These are phyloP conservation scores for Rhodotorula glutinis DNA, from an alignment of 1,284 basidiomycete genomes.

Conservation along the genomic window DNA sequence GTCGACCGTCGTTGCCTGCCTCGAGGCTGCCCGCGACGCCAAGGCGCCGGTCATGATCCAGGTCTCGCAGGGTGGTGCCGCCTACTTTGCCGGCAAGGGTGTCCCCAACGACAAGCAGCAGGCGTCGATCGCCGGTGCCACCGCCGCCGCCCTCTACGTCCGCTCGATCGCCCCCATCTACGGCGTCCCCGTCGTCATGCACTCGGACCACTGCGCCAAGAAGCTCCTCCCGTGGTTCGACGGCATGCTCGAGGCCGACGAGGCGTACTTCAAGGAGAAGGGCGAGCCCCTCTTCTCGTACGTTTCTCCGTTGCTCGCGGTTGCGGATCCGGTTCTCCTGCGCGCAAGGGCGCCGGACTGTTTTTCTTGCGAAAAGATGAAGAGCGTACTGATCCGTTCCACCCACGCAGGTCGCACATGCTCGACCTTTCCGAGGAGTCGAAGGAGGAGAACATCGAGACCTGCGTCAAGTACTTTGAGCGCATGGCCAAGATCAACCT, in stretches of 20 bases:
- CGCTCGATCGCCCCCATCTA: slow-evolving; percentile 83
- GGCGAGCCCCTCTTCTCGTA: slow-evolving; percentile 86
- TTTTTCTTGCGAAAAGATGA: too few relatives aligned
- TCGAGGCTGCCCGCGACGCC: slow-evolving; percentile 84
- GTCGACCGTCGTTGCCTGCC: slow-evolving; percentile 77
- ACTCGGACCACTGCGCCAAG: slow-evolving; percentile 98
- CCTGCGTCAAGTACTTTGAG: slow-evolving; percentile 90
- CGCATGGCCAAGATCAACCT: slow-evolving; percentile 85
- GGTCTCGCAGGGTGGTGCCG: slow-evolving; percentile 93
- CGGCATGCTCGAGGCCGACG: slow-evolving; percentile 96
- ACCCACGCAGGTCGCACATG: slow-evolving; percentile 78
- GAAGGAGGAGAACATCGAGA: slow-evolving; percentile 95
- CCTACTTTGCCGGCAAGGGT: slow-evolving; percentile 97
- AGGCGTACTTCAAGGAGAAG: slow-evolving; percentile 87
- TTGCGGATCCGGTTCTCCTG: neutral
- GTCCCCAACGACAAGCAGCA: slow-evolving; percentile 92
- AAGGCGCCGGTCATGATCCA: slow-evolving; percentile 98
- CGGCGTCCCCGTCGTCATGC: slow-evolving; percentile 92
- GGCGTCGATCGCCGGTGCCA: slow-evolving; percentile 89
- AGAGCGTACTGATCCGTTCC: slow-evolving; percentile 1
- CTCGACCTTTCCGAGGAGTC: slow-evolving; percentile 97
- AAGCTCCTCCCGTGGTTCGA: slow-evolving; percentile 99
- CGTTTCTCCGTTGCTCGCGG: slow-evolving; percentile 24
- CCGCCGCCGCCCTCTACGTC: slow-evolving; percentile 90
- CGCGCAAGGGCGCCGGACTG: too few relatives aligned